A percentile compares a stretch with the other conserved stretches of the same genome.
Evolutionary conservation across 148 eudicot genomes (phyloP).

Genomic region (Simmondsia chinensis): DNA sequence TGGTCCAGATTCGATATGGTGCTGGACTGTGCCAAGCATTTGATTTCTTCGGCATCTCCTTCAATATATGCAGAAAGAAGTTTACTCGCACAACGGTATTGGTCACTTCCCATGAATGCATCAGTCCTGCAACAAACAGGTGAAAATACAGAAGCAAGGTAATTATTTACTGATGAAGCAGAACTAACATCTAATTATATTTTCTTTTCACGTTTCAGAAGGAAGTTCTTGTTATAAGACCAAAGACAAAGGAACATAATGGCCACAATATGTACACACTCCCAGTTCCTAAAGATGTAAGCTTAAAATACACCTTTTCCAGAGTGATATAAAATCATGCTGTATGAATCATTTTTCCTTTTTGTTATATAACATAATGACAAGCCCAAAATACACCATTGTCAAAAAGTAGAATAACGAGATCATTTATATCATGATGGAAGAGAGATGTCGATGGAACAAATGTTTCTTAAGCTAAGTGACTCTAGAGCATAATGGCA

Average conservation of each 20-base stretch:
- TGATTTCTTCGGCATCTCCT: slow-evolving; percentile 68
- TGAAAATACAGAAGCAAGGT: neutral
- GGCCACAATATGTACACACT: too few species aligned
- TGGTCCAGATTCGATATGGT: slow-evolving; percentile 59
- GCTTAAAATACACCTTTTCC: too few species aligned
- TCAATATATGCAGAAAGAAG: slow-evolving; percentile 70
- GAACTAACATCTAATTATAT: neutral
- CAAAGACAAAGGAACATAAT: neutral
- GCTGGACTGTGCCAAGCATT: slow-evolving; percentile 50
- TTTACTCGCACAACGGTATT: slow-evolving; percentile 52
- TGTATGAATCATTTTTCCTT: too few species aligned
- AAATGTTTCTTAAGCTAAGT: too few species aligned
- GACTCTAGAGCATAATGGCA: too few species aligned
- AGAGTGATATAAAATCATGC: too few species aligned
- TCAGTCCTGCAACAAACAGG: slow-evolving; percentile 38
- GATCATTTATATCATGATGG: too few species aligned
- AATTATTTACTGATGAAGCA: neutral
- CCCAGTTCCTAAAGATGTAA: too few species aligned
- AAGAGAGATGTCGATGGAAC: too few species aligned
- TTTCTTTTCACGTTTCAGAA: neutral
- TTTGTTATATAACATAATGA: too few species aligned
- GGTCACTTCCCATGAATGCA: slow-evolving; percentile 70
- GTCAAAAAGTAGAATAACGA: too few species aligned
- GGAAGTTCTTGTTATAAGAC: neutral
- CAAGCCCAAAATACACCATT: too few species aligned